Base-by-base conservation (phyloP, 106 monocot genomes). In the Dendrobium chrysotoxum region DNA sequence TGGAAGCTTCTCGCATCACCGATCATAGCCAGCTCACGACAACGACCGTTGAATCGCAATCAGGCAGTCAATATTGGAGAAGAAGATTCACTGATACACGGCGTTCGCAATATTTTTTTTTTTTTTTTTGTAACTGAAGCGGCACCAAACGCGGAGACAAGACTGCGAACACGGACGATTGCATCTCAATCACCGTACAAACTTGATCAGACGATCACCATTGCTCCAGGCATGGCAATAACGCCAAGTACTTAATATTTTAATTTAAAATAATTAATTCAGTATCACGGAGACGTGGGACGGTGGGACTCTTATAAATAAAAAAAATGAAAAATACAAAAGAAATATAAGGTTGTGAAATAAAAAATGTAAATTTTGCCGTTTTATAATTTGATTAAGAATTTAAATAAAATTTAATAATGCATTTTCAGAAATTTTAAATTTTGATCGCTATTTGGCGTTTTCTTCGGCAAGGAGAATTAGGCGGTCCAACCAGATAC, bases 1-100 rank as follows among this genome's bases (percentile, higher is more conserved):
- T 61, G 40, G 74, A 74, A 74, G 74, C 74, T 74, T 74, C 74
- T 74, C 12, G 40, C 0, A 73, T 4, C 9, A 17, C 71, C 16
- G 16, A 65, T 65, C 31, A 1, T 3, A 17, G 73, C 20, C 74
- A 74, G 74, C 40, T 40, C 74, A 70, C 70, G 21, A 13, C 17
- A 39, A 18, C 41, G 40, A 74, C 74, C 74, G 74, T 41, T 40
- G 40, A 40, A 74, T 41, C 41, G 40, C 73, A 41, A 72, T 72
- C 41, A 74, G 15, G 40, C 39, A 15, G 71, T 31, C 71, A 70
- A 70, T 23, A 7, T 1, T 26, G 2, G 28, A 6, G 13, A 2
- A 26, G 68, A 26, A 28, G 68, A 23, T 23, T 18, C 65, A 3
- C 68, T 68, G 13, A 35, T 31, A 70, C 9, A 35, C 35, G 35